These are phyloP conservation scores for Globisporangium spiculum DNA, from an alignment of 352 stramenopile genomes.

Conservation along the genomic window DNA sequence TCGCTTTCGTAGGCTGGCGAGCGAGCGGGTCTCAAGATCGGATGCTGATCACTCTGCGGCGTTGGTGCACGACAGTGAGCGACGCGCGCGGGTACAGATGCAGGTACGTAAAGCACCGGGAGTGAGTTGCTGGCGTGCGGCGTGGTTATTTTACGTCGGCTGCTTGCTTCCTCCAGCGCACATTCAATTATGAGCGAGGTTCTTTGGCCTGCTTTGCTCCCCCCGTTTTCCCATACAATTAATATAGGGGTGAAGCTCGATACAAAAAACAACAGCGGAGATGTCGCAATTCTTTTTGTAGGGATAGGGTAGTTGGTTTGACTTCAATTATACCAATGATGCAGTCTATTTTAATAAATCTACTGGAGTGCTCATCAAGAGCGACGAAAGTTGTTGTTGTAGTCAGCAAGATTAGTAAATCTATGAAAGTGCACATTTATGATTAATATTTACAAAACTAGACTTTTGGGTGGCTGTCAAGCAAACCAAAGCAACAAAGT, in stretches of 20 bases:
- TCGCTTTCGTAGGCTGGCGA: neutral
- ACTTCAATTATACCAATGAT: neutral
- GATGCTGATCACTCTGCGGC: neutral
- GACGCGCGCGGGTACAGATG: neutral
- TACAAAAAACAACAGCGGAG: neutral
- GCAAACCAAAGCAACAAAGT: neutral
- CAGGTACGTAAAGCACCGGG: neutral
- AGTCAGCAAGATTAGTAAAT: too few species aligned
- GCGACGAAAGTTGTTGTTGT: too few species aligned
- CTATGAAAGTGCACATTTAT: too few species aligned
- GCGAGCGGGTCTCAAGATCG: neutral
- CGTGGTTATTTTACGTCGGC: neutral
- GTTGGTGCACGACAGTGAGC: neutral
- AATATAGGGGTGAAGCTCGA: neutral
- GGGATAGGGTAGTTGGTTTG: neutral
- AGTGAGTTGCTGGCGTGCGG: neutral
- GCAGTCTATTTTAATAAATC: too few species aligned
- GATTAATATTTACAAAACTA: conserved; percentile 9
- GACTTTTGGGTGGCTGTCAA: conserved; percentile 8
- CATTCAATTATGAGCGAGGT: conserved; percentile 19
- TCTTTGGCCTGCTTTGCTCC: too few species aligned
- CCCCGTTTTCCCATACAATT: neutral
- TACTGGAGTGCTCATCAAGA: too few species aligned
- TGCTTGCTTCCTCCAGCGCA: neutral
- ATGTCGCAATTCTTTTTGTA: neutral